Conservation (phyloP, 2,329 filamentous ascomycete genomes). For the Beauveria sp. region DNA sequence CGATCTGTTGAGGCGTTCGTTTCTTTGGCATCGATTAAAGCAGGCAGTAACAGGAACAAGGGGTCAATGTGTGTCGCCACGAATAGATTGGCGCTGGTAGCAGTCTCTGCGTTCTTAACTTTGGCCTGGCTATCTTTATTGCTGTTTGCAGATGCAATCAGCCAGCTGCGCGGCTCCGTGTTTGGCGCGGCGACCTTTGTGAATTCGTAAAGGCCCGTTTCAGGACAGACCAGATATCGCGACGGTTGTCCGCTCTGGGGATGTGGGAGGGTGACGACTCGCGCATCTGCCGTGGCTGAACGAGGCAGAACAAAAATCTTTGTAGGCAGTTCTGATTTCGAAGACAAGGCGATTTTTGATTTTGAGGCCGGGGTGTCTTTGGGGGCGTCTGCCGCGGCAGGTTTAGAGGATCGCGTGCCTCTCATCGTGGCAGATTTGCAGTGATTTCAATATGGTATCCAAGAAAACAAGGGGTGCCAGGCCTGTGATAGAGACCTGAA, state of each 20-base stretch:
- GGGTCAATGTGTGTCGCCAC: conserved; percentile 79
- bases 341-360: conserved; percentile 32
- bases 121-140: conserved; percentile 10
- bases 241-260: conserved; percentile 47
- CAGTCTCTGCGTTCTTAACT: conserved; percentile 36
- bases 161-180: conserved; percentile 52
- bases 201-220: conserved; percentile 58
- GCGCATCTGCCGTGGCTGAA: conserved; percentile 43
- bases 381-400: conserved; percentile 18
- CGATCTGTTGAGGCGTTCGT: conserved; percentile 35
- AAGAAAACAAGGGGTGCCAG: background rate
- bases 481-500: too few species aligned
- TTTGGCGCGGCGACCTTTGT: conserved; percentile 48
- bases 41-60: conserved; percentile 74
- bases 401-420: conserved; percentile 39
- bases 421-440: conserved; percentile 32
- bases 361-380: conserved; percentile 23
- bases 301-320: conserved; percentile 55
- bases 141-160: conserved; percentile 36
- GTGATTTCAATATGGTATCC: background rate
- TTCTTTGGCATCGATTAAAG: conserved; percentile 43
- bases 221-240: conserved; percentile 55
- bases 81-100: conserved; percentile 65
- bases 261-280: conserved; percentile 53
- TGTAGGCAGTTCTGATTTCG: conserved; percentile 35